phyloP scores from a whole-genome alignment of 352 stramenopile species.

The Aphanomyces astaci region DNA sequence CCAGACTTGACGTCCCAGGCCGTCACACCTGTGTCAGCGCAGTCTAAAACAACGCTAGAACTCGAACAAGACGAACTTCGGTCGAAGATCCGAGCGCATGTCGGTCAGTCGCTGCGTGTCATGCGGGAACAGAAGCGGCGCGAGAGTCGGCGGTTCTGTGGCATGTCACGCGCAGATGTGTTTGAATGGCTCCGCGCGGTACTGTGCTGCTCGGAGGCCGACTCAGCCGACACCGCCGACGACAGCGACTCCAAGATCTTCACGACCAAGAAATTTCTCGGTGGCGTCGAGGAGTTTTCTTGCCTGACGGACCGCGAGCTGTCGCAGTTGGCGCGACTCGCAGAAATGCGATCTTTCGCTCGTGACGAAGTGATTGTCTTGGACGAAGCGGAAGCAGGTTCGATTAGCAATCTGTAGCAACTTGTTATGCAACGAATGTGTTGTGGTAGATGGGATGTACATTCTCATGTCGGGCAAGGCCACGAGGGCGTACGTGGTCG shows the following conservation, averaged over 20 bases:
- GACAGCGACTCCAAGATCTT: constrained; percentile 43
- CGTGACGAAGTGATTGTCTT: constrained; percentile 36
- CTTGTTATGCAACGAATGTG: too few relatives aligned
- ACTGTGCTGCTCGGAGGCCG: constrained; percentile 39
- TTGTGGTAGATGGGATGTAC: constrained; percentile 44
- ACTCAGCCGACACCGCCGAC: constrained; percentile 48
- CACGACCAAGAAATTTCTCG: constrained; percentile 47
- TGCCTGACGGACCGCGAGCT: constrained; percentile 49
- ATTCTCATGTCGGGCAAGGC: constrained; percentile 41
- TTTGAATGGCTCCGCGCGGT: constrained; percentile 24
- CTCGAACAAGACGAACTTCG: constrained; percentile 15
- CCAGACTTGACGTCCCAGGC: not conserved
- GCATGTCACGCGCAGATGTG: constrained; percentile 28
- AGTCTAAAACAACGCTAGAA: not conserved
- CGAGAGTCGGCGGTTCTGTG: constrained; percentile 26
- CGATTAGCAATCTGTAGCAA: too few relatives aligned
- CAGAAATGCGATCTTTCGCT: constrained; percentile 36
- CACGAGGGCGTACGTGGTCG: constrained; percentile 25
- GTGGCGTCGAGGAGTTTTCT: constrained; percentile 45
- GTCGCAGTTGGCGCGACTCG: constrained; percentile 40
- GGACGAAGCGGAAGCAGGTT: constrained; percentile 34
- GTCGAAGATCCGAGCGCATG: constrained; percentile 15
- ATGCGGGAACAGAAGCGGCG: constrained; percentile 16
- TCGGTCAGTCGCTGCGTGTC: constrained; percentile 10
- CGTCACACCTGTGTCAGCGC: not conserved